Conservation (phyloP, 306 rosid genomes). For the Medicago ruthenica region DNA sequence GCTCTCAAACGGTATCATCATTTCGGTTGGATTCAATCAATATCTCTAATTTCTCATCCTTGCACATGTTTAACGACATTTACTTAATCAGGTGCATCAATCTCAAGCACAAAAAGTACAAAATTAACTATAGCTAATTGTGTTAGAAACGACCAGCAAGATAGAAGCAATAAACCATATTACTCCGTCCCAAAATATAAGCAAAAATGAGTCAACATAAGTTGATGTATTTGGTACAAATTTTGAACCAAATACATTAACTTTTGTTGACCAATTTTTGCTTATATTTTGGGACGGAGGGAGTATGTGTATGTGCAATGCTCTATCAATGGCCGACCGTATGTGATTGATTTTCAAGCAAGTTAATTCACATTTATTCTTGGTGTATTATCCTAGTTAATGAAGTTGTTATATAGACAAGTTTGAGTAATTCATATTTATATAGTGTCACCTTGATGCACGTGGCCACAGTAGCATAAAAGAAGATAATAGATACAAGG, state of each 20-base stretch:
- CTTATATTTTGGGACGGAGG: no score
- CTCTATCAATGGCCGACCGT: neutral
- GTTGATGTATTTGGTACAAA: no score
- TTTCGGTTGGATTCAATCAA: conserved; percentile 45
- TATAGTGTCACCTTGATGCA: no score
- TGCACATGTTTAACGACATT: conserved; percentile 25
- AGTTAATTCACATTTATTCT: neutral
- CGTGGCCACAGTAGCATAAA: no score
- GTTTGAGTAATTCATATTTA: no score
- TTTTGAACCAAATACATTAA: no score
- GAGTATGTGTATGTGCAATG: neutral
- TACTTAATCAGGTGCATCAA: conserved; percentile 25
- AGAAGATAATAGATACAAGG: no score
- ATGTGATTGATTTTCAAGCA: neutral
- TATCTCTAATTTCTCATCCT: conserved; percentile 36
- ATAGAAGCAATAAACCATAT: neutral
- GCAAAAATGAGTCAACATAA: no score
- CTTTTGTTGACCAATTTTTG: no score
- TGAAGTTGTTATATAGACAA: no score
- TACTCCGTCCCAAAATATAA: no score
- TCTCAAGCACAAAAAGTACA: conserved; percentile 36
- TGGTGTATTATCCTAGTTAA: neutral
- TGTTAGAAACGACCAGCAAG: neutral
- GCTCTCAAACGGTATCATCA: conserved; percentile 42
- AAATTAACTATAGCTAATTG: conserved; percentile 8